A percentile compares a stretch with the other conserved stretches of the same genome.
Evolutionary conservation across 2,329 filamentous ascomycete species (phyloP).

Genomic region (Ophiosphaerella narmari): DNA sequence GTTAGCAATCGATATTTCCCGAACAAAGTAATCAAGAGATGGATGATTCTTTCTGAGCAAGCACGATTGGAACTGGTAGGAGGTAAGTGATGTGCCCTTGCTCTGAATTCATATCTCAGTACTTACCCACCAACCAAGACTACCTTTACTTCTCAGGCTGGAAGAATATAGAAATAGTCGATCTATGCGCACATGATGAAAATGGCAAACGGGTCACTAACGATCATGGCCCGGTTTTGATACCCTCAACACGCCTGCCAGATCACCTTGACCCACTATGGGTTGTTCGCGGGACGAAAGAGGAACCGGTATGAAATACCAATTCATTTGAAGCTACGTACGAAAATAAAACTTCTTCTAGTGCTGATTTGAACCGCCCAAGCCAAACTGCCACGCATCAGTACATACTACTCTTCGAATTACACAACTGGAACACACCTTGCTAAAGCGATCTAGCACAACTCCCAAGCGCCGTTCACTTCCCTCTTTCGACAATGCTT

Average conservation of each 20-base stretch:
- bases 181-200: slow-evolving; percentile 50
- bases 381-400: too few species aligned
- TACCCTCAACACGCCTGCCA: slow-evolving; percentile 13
- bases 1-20: slow-evolving; percentile 60
- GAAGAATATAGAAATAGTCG: slow-evolving; percentile 59
- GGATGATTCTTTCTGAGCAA: slow-evolving; percentile 53
- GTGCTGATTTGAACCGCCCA: too few species aligned
- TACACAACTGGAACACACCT: too few species aligned
- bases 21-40: slow-evolving; percentile 56
- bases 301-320: background rate
- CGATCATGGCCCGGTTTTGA: slow-evolving; percentile 22
- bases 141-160: slow-evolving; percentile 59
- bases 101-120: too few species aligned
- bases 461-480: too few species aligned
- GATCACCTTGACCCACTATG: slow-evolving; percentile 33
- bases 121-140: slow-evolving; percentile 24
- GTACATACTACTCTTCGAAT: too few species aligned
- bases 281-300: slow-evolving; percentile 31
- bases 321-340: too few species aligned
- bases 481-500: too few species aligned
- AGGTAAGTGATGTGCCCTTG: slow-evolving; percentile 20
- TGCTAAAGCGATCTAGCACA: too few species aligned
- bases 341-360: too few species aligned
- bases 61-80: slow-evolving; percentile 57
- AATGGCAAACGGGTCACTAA: slow-evolving; percentile 25